Evolutionary conservation across 2,329 filamentous ascomycete genomes (phyloP), one percentile per base, ranked within the genome.

Genomic region (Paecilomyces niveus): DNA sequence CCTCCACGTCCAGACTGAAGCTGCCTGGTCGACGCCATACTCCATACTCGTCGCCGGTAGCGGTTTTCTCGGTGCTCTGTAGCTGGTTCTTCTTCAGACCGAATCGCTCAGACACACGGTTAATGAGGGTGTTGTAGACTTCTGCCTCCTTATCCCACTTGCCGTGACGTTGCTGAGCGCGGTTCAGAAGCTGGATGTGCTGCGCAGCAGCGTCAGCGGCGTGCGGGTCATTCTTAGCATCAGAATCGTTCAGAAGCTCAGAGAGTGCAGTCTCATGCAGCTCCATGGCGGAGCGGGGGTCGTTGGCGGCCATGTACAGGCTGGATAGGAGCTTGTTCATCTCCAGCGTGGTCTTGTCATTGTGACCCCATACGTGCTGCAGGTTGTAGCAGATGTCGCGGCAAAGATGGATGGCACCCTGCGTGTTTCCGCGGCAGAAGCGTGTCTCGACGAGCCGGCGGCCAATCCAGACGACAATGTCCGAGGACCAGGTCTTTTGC

Each of bases 311-410:
- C 5, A 79, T 81, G 71, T 80, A 82, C 1, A 83, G 72, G 35
- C 78, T 71, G 0, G 79, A 79, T 4, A 83, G 75, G 10, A 83
- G 70, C 62, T 77, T 76, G 60, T 75, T 80, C 63, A 80, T 78
- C 57, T 81, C 77, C 56, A 82, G 66, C 0, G 80, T 81, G 29
- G 77, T 71, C 0, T 73, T 72, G 52, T 81, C 76, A 8, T 75
- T 74, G 31, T 75, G 74, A 3, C 81, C 81, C 68, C 80, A 80
- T 5, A 80, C 80, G 22, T 81, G 79, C 10, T 79, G 78, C 61
- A 83, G 73, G 65, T 83, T 83, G 73, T 83, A 83, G 45, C 78
- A 78, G 58, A 83, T 82, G 65, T 81, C 79, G 64, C 81, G 81
- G 67, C 76, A 79, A 1, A 83, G 76, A 55, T 74, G 72, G 50